Evolutionary conservation across 495 filamentous ascomycete genomes (phyloP).

Genomic region (Aspergillus homomorphus): DNA sequence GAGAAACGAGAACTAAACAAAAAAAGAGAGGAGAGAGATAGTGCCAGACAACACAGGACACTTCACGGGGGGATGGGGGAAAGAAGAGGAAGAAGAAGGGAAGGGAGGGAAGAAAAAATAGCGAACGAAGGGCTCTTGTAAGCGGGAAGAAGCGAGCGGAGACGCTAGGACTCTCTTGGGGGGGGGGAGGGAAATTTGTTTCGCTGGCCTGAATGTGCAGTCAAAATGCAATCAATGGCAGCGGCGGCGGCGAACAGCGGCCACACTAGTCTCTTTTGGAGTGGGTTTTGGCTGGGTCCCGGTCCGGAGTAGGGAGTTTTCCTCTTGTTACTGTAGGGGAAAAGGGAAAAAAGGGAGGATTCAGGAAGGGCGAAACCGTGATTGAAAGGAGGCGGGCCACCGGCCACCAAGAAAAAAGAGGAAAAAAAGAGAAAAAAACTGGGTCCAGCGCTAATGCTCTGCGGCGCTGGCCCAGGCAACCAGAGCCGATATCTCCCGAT

Average conservation of each 20-base stretch:
- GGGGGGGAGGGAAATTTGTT: neutral
- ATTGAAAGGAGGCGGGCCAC: neutral
- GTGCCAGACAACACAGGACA: slow-evolving; percentile 40
- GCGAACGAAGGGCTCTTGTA: slow-evolving; percentile 41
- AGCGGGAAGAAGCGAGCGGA: slow-evolving; percentile 43
- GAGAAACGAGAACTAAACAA: slow-evolving; percentile 37
- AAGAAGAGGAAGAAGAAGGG: slow-evolving; percentile 33
- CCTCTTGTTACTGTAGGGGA: slow-evolving; percentile 2
- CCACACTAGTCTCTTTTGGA: neutral
- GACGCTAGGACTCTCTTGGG: slow-evolving; percentile 29
- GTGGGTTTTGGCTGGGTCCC: neutral
- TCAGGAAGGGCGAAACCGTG: neutral
- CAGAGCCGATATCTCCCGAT: slow-evolving; percentile 48
- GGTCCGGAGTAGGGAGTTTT: slow-evolving; percentile 6
- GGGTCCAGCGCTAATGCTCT: slow-evolving; percentile 29
- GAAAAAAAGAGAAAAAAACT: slow-evolving; percentile 18
- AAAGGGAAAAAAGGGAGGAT: slow-evolving; percentile 5
- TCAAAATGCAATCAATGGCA: slow-evolving; percentile 5
- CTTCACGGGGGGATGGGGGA: slow-evolving; percentile 35
- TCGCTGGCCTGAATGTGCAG: slow-evolving; percentile 13
- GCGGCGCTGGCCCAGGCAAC: slow-evolving; percentile 30
- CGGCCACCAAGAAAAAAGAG: slow-evolving; percentile 8
- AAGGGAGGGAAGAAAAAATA: slow-evolving; percentile 39
- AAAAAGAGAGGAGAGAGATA: slow-evolving; percentile 41
- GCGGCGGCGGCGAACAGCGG: slow-evolving; percentile 11